Evolutionary conservation across 2,329 filamentous ascomycete species (phyloP), one percentile per base, ranked within the genome.

Genomic region (Chrysoporthe puriensis): DNA sequence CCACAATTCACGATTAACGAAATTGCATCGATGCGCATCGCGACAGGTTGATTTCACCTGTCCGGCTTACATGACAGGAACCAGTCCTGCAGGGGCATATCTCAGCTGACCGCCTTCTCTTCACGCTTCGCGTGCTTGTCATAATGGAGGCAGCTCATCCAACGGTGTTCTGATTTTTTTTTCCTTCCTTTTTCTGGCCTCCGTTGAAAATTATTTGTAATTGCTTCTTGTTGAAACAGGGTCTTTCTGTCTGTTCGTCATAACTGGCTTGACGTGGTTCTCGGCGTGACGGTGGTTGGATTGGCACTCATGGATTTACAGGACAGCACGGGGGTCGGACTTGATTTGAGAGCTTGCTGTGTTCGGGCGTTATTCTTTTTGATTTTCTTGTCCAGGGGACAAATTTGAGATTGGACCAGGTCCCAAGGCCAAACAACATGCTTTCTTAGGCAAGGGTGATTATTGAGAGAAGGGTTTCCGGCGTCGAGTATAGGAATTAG

Each of bases 1-100:
- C 58, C 70, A 68, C 64, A 62, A 69, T 67, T 70, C 57, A 77
- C 71, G 76, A 78, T 67, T 74, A 69, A 78, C 71, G 77, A 78
- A 71, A 74, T 73, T 54, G 57, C 66, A 68, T 65, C 32, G n/a
- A 66, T n/a, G 42, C 40, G 36, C 14, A 63, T 48, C 18, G 57
- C 48, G 40, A 57, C 18, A 57, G 21, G 52, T 43, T 40, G 42
- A 32, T 50, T 59, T 50, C 6, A 42, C 21, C 44, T 56, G 16
- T 6, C 64, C 59, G 43, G 26, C 21, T n/a, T 48, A 59, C 43
- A 36, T 44, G 61, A 48, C 52, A 26, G 52, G 48, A 1, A 43
- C 46, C 40, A 58, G 60, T 56, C 59, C 54, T 52, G 60, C 11
- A 18, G 8, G 44, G 42, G 52, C 44, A 43, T 13, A 56, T 16